Conservation (phyloP, 768 basidiomycete genomes). For the Lanmaoa pseudosensibilis region DNA sequence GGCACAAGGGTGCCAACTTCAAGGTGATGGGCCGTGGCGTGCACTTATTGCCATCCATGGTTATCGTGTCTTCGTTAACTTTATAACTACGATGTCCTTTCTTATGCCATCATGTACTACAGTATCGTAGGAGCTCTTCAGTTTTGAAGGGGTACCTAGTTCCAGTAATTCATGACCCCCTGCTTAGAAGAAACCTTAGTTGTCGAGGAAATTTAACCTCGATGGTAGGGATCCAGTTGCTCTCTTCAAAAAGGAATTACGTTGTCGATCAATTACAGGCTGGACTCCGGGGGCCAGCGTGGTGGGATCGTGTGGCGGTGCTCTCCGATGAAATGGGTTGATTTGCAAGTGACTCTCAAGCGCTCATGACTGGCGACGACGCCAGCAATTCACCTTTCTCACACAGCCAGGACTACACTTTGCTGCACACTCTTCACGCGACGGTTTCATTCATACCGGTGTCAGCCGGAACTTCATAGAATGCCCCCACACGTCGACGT, state of each 20-base stretch:
- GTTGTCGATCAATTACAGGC: too few species aligned
- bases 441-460: not conserved
- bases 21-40: conserved; percentile 2
- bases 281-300: too few species aligned
- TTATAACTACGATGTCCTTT: conserved; percentile 13
- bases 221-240: not conserved
- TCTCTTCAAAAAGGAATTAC: too few species aligned
- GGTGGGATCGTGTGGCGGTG: conserved; percentile 2
- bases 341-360: too few species aligned
- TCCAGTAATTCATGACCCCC: too few species aligned
- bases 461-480: not conserved
- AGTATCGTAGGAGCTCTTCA: not conserved
- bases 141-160: not conserved
- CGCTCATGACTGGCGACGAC: not conserved
- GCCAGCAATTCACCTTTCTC: not conserved
- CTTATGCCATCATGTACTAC: conserved; percentile 10
- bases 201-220: not conserved
- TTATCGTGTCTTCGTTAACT: conserved; percentile 13
- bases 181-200: too few species aligned
- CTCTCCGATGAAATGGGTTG: too few species aligned
- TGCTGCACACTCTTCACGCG: not conserved
- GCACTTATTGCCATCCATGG: conserved; percentile 5
- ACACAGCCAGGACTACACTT: not conserved
- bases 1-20: conserved; percentile 2
- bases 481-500: conserved; percentile 68